These are phyloP conservation scores for Senna siamea DNA, from an alignment of 306 rosid genomes.

Conservation along the genomic window DNA sequence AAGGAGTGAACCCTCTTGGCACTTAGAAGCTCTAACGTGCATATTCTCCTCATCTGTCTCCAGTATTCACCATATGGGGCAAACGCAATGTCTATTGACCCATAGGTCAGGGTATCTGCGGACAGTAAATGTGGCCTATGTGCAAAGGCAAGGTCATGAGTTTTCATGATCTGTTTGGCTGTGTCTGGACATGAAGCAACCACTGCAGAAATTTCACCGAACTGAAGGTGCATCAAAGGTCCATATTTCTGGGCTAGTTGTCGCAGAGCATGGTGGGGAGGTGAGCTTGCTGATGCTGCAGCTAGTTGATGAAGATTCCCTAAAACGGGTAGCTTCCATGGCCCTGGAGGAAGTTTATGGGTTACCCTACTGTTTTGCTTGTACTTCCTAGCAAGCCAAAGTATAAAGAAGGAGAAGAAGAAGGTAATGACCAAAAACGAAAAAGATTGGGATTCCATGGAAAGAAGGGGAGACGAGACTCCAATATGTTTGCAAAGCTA, in stretches of 20 bases:
- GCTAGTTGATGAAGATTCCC: constrained; percentile 42
- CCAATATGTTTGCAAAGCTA: too few species aligned
- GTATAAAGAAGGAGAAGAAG: too few species aligned
- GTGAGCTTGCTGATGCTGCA: constrained; percentile 1
- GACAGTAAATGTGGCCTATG: constrained; percentile 28
- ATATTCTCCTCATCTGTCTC: constrained; percentile 48
- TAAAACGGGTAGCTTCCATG: constrained; percentile 38
- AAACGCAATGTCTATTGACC: constrained; percentile 12
- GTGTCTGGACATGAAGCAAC: constrained; percentile 16
- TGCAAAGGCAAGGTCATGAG: constrained; percentile 34
- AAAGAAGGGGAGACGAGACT: too few species aligned
- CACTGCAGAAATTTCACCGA: constrained; percentile 29
- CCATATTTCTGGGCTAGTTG: constrained; percentile 24
- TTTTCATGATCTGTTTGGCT: constrained; percentile 35
- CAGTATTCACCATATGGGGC: constrained; percentile 42
- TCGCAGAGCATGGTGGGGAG: constrained; percentile 23
- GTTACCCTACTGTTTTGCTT: too few species aligned
- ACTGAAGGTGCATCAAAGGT: constrained; percentile 33
- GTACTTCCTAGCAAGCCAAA: too few species aligned
- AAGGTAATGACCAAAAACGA: too few species aligned
- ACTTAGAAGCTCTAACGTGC: constrained; percentile 35
- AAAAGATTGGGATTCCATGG: too few species aligned
- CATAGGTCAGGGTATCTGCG: background rate
- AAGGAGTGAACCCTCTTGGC: constrained; percentile 35
- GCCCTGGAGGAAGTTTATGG: constrained; percentile 30